Base-by-base conservation (phyloP, 768 basidiomycete species). In the Agrocybe chaxingu region DNA sequence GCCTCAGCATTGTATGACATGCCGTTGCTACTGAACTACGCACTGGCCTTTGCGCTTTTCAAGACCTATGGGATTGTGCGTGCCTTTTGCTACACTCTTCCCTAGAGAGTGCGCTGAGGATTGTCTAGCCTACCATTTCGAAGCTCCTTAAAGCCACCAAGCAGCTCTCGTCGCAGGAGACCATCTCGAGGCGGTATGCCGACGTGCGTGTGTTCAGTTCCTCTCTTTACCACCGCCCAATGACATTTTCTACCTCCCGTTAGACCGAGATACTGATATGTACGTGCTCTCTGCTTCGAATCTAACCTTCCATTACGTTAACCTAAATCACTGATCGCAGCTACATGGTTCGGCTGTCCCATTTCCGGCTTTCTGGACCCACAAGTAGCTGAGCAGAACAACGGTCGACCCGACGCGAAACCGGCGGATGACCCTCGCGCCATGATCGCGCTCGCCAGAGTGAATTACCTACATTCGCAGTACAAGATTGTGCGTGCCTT, bases 31-130 rank as follows among this genome's bases (percentile, higher is more conserved):
- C 45, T 70, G 47, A 65, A 66, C 39, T 70, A 71, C 49, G 57
- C 74, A 0, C 42, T 73, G 37, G 63, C 72, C 4, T 76, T 79
- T 55, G 78, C 78, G 3, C 55, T 79, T 47, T 78, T 78, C 68
- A 78, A 77, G 60, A 78, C 77, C 2, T 78, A 75, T 58, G 74
- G 57, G 1, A 70, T 77, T 48, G 77, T 79, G 3, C 38, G 30
- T 8, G 45, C 48, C 10, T 44, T 32, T 42, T 7, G 13, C 30
- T 49, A 32, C 10, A 36, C 8, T 19, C 4, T 36, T 24, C 8
- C 5, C 31, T 7, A 45, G 37, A 11, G 8, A 11, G 2, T 36
- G 6, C 35, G 8, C n/a, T 40, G 7, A 30, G 32, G 4, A 33
- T 47, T 3, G 16, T 40, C 33, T 13, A 77, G 76, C 75, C 75